Evolutionary conservation across 345 rosid genomes (phyloP).

Genomic region (Combretum micranthum): DNA sequence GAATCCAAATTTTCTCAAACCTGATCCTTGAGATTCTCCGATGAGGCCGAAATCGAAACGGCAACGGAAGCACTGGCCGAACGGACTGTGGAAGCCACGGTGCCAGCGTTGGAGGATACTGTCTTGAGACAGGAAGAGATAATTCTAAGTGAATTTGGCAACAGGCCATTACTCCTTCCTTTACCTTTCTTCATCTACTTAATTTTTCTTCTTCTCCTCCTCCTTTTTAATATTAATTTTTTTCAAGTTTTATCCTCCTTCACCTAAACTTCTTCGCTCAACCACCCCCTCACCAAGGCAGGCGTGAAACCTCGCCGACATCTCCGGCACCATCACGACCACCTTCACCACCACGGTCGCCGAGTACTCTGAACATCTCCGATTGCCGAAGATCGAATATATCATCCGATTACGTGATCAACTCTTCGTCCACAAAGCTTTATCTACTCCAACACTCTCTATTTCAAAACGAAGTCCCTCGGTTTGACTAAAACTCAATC

Average conservation of each 20-base stretch:
- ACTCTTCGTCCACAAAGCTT: neutral
- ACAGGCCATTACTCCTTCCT: constrained; percentile 67
- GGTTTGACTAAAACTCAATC: too few species aligned
- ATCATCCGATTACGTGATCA: constrained; percentile 36
- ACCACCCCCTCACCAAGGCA: constrained; percentile 17
- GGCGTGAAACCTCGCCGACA: constrained; percentile 12
- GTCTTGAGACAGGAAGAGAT: constrained; percentile 92
- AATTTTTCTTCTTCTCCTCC: too few species aligned
- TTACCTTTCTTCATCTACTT: constrained; percentile 78
- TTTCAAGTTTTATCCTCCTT: constrained; percentile 13
- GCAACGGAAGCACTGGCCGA: constrained; percentile 85
- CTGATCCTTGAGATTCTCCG: constrained; percentile 82
- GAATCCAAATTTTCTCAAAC: constrained; percentile 20
- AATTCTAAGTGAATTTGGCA: constrained; percentile 84
- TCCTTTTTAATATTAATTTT: constrained; percentile 51
- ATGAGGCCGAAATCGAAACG: constrained; percentile 55
- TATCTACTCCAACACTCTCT: neutral
- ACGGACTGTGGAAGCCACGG: constrained; percentile 81
- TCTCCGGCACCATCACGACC: constrained; percentile 13
- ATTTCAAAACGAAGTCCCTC: neutral
- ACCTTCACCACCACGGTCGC: constrained; percentile 21
- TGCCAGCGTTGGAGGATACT: constrained; percentile 84
- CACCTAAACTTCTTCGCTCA: constrained; percentile 8
- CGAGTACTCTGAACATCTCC: constrained; percentile 35
- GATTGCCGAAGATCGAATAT: constrained; percentile 61